Percentiles rank a stretch among this genome's conserved stretches.
Evolutionary conservation across 2,329 filamentous ascomycete species (phyloP).

Genomic region (Penicillium digitatum): DNA sequence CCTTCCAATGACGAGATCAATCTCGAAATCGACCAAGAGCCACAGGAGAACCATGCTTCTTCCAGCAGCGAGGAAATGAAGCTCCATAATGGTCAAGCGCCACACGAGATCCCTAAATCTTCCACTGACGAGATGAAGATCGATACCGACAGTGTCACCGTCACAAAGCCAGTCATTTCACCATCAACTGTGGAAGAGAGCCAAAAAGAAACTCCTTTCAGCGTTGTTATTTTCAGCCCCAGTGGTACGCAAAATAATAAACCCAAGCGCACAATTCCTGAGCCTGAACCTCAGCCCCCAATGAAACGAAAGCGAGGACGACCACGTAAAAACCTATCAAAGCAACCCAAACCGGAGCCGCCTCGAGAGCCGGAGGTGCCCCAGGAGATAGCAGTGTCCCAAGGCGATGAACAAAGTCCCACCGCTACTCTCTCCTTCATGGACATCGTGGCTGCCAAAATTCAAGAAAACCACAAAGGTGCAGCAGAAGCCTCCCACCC

Average conservation of each 20-base stretch:
- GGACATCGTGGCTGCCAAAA: background rate
- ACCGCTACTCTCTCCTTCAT: background rate
- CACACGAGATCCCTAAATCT: background rate
- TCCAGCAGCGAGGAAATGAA: background rate
- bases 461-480: background rate
- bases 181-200: background rate
- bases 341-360: background rate
- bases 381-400: background rate
- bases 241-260: background rate
- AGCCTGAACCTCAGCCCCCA: constrained; percentile 13
- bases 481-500: background rate
- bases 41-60: background rate
- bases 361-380: background rate
- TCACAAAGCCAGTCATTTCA: background rate
- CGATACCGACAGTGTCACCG: background rate
- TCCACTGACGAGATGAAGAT: background rate
- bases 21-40: background rate
- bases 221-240: constrained; percentile 16
- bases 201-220: constrained; percentile 1
- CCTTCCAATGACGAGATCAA: background rate
- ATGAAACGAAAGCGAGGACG: constrained; percentile 17
- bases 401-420: background rate
- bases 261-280: constrained; percentile 13
- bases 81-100: background rate
- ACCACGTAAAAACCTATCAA: constrained; percentile 1